A percentile compares a stretch with the other conserved stretches of the same genome.
Evolutionary conservation across 495 filamentous ascomycete species (phyloP).

Genomic region (Sphaerosporella brunnea): DNA sequence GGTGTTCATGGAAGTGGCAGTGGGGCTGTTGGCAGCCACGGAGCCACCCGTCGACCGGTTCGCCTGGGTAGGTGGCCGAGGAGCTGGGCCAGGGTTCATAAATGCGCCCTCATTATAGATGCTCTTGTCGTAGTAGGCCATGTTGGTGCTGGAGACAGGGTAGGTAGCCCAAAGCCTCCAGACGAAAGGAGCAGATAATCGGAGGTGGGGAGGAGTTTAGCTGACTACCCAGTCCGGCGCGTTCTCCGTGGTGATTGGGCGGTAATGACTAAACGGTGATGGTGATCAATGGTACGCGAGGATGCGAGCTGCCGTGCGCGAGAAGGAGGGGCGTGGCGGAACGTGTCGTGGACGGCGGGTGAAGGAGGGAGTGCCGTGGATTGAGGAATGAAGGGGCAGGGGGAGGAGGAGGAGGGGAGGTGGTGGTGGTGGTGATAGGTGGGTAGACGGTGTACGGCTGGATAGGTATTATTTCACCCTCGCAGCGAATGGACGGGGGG

Average conservation of each 20-base stretch:
- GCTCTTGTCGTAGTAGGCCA: slow-evolving; percentile 7
- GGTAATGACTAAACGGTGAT: too few relatives aligned
- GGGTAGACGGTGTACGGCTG: not conserved
- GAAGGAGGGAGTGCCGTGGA: not conserved
- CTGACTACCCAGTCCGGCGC: too few relatives aligned
- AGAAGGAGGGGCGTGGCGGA: not conserved
- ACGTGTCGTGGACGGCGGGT: not conserved
- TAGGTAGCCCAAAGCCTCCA: too few relatives aligned
- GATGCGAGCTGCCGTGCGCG: not conserved
- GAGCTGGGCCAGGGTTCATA: slow-evolving; percentile 93
- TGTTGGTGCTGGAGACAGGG: too few relatives aligned
- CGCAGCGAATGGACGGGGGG: too few relatives aligned
- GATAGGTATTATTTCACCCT: not conserved
- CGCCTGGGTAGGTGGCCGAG: slow-evolving; percentile 51
- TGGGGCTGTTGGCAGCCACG: slow-evolving; percentile 40
- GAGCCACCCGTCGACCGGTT: slow-evolving; percentile 46
- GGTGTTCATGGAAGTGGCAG: slow-evolving; percentile 50
- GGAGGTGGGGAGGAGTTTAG: too few relatives aligned
- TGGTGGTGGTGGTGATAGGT: not conserved
- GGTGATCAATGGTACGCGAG: too few relatives aligned
- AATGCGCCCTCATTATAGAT: slow-evolving; percentile 34
- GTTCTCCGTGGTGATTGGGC: too few relatives aligned
- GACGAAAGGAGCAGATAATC: too few relatives aligned
- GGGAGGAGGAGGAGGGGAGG: not conserved
- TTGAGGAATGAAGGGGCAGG: not conserved